Conservation (phyloP, 1,284 basidiomycete species). For the Peniophora sp. region DNA sequence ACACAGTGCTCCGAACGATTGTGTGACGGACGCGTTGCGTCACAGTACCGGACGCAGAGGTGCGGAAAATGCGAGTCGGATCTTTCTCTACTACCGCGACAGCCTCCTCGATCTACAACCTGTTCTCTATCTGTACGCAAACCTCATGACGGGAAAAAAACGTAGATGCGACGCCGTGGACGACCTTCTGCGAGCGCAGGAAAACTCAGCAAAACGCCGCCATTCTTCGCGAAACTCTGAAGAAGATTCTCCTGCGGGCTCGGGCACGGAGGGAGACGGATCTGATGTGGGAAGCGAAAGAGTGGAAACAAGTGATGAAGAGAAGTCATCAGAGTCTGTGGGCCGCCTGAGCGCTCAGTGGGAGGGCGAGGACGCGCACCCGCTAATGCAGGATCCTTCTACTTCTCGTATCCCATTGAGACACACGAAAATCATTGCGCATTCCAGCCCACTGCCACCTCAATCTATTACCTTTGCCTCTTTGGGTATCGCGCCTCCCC, state of each 20-base stretch:
- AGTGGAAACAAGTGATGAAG: too few relatives aligned
- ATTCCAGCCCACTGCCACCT: constrained; percentile 13
- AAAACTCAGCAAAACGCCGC: constrained; percentile 18
- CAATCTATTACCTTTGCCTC: constrained; percentile 46
- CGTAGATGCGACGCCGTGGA: constrained; percentile 23
- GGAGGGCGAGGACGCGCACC: not conserved
- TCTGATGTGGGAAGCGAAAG: constrained; percentile 2
- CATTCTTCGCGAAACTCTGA: constrained; percentile 11
- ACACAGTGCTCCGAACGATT: too few relatives aligned
- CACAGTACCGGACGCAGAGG: constrained; percentile 2
- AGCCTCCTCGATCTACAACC: too few relatives aligned
- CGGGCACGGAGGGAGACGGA: constrained; percentile 1
- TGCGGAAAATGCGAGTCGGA: not conserved
- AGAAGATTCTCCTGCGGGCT: constrained; percentile 7
- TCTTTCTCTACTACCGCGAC: too few relatives aligned
- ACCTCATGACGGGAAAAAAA: constrained; percentile 18
- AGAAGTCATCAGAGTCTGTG: not conserved
- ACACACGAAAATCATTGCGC: constrained; percentile 13
- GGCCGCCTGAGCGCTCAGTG: not conserved
- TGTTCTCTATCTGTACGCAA: too few relatives aligned
- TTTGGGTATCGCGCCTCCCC: constrained; percentile 67
- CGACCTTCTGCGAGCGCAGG: constrained; percentile 29
- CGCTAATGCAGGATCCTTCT: not conserved
- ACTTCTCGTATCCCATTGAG: not conserved
- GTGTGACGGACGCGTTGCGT: too few relatives aligned